Evolutionary conservation across 768 basidiomycete genomes (phyloP).

Genomic region (Boletus huronensis): DNA sequence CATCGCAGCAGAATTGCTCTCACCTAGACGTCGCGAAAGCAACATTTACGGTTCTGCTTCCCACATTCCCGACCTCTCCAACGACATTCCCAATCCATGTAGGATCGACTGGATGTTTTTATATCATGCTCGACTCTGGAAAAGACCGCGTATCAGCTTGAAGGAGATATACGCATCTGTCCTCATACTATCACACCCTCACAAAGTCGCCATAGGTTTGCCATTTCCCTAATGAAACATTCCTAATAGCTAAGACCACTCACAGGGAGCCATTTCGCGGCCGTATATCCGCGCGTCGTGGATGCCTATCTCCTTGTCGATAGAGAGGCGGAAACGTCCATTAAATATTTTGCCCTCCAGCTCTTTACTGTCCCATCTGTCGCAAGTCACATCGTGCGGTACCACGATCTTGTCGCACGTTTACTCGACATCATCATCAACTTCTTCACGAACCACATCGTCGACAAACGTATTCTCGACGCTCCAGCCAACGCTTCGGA

Average conservation of each 20-base stretch:
- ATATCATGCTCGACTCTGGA: conserved; percentile 84
- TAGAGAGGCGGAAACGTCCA: conserved; percentile 90
- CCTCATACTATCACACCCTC: conserved; percentile 64
- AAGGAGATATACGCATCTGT: conserved; percentile 82
- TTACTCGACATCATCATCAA: conserved; percentile 81
- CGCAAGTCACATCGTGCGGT: conserved; percentile 70
- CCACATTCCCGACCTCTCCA: conserved; percentile 36
- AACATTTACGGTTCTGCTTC: conserved; percentile 40
- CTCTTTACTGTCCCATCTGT: conserved; percentile 90
- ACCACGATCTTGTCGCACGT: conserved; percentile 69
- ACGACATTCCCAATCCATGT: conserved; percentile 47
- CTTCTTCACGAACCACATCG: conserved; percentile 91
- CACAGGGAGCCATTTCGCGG: conserved; percentile 78
- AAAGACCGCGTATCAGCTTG: conserved; percentile 71
- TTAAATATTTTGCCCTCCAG: conserved; percentile 90
- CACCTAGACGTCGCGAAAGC: conserved; percentile 53
- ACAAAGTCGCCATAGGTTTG: conserved; percentile 75
- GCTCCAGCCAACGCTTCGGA: conserved; percentile 20
- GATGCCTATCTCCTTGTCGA: conserved; percentile 91
- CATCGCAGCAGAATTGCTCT: conserved; percentile 65
- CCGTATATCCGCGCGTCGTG: conserved; percentile 81
- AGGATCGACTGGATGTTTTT: conserved; percentile 74
- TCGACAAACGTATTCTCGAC: conserved; percentile 59
- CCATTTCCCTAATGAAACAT: conserved; percentile 6
- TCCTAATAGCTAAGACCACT: conserved; percentile 1